Percentiles rank a stretch among this genome's conserved stretches.
Conservation (phyloP, 2,329 filamentous ascomycete species). For the Colletotrichum phormii region DNA sequence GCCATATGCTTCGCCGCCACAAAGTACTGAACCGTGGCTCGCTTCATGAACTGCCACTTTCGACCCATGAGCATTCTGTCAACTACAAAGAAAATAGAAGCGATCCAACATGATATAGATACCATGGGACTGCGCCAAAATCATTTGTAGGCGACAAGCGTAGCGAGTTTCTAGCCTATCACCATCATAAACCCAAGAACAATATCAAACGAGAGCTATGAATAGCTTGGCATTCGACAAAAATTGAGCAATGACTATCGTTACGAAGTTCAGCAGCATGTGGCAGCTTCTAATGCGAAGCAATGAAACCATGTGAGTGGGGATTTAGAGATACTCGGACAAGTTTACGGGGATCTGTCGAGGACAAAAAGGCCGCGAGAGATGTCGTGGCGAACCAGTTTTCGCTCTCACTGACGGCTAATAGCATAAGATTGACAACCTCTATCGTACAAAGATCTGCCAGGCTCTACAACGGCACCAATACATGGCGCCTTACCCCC, state of each 20-base stretch:
- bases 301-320: background rate
- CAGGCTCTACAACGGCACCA: background rate
- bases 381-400: background rate
- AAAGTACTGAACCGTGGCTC: background rate
- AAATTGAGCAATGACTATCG: background rate
- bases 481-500: background rate
- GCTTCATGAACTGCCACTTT: too few species aligned
- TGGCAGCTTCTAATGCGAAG: background rate
- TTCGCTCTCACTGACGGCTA: conserved; percentile 4
- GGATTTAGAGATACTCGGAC: background rate
- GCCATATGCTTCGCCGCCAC: background rate
- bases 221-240: background rate
- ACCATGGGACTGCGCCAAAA: background rate
- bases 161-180: background rate
- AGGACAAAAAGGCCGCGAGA: background rate
- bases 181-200: background rate
- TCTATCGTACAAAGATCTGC: conserved; percentile 20
- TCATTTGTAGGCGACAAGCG: background rate
- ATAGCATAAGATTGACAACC: conserved; percentile 3
- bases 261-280: background rate
- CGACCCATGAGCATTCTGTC: background rate
- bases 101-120: background rate
- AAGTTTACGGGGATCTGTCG: background rate
- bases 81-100: background rate
- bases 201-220: background rate